Evolutionary conservation across 2,329 filamentous ascomycete genomes (phyloP).

Genomic region (Fusarium udum): DNA sequence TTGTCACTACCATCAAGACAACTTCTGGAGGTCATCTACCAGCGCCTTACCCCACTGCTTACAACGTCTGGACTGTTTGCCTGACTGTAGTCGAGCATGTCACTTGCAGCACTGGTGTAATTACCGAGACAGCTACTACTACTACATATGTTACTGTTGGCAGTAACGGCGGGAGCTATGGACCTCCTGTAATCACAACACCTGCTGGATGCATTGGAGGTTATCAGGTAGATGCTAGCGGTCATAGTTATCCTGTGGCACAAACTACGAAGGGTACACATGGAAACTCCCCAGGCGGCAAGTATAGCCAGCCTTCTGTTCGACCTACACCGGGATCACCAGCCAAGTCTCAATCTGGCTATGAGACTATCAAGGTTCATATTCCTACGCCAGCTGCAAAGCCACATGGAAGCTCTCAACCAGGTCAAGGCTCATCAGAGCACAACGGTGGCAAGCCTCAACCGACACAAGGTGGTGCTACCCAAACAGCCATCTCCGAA

Average conservation of each 20-base stretch:
- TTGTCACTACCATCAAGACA: background rate
- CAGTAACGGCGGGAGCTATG: background rate
- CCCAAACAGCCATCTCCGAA: background rate
- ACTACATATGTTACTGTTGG: background rate
- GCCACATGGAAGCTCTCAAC: background rate
- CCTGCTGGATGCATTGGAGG: background rate
- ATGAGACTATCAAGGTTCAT: rapidly evolving
- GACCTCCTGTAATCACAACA: background rate
- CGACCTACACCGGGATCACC: background rate
- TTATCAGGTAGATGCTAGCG: background rate
- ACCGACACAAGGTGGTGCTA: background rate
- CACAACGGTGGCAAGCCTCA: background rate
- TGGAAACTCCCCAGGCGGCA: too few species aligned
- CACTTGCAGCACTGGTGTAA: background rate
- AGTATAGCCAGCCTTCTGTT: too few species aligned
- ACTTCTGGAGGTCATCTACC: background rate
- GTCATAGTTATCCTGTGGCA: background rate
- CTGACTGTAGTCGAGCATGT: background rate
- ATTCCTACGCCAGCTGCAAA: background rate
- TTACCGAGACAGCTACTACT: background rate
- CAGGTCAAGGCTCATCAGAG: background rate
- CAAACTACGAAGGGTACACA: background rate
- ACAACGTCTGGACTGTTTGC: background rate
- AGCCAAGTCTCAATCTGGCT: background rate
- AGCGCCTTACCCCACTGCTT: background rate